Base-by-base conservation (phyloP, 495 filamentous ascomycete species). In the Podospora bellae-mahoneyi region DNA sequence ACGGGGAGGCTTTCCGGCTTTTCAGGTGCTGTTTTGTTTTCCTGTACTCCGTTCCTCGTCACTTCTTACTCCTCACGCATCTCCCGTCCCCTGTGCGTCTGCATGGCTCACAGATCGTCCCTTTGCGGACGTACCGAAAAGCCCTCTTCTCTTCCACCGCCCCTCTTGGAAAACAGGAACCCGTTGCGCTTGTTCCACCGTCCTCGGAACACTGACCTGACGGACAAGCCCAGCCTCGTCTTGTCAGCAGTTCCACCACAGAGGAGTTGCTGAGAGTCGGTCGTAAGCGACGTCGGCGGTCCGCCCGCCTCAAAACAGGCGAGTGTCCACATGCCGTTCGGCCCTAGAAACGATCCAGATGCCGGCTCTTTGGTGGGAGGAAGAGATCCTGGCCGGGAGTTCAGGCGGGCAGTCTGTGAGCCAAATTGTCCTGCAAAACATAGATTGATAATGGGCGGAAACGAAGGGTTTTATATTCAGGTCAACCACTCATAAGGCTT, bases 241-340 rank as follows among this genome's bases (percentile, higher is more conserved):
- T 16, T 48, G 39, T 10, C 39, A 48, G 39, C 39, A 48, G 39
- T 48, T 48, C 39, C 39, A 32, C 30, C 30, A 32, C 30, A 32
- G 30, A 4, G 30, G 30, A 32, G 30, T 32, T 32, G 30, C 30
- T 32, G 30, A 32, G 30, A 32, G 30, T 32, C 30, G 30, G 30
- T 32, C 30, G 30, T 32, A 32, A 27, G 23, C 58, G 54, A 13
- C 18, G 5, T 57, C 20, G 54, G 58, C 20, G 20, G 58, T 19
- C 58, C 58, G 58, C 20, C 58, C 20, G 27, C 20, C 58, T 48
- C 39, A 48, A 48, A 48, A 13, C 39, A 48, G 39, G 39, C 39
- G 39, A 48, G 39, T 18, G 39, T 32, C 59, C 59, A 61, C 59
- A 61, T 61, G 59, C 59, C 59, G 27, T 61, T 59, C 59, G 59